Evolutionary conservation across 2,329 filamentous ascomycete species (phyloP).

Genomic region (Hymenoscyphus scutula): DNA sequence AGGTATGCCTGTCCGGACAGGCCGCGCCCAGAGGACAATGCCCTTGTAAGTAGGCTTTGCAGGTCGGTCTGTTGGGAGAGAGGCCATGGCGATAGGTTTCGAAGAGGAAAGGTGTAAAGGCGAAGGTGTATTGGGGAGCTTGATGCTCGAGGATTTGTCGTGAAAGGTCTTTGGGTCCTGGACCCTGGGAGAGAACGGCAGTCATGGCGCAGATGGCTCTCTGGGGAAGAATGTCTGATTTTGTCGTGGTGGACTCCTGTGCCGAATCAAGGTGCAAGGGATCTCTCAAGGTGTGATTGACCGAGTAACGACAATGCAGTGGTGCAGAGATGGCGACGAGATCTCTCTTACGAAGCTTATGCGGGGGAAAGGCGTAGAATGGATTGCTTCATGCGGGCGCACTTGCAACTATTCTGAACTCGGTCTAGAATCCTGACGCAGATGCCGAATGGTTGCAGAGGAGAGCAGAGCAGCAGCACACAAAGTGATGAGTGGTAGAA

Average conservation of each 20-base stretch:
- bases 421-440: background rate
- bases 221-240: background rate
- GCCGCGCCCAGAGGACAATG: slow-evolving; percentile 82
- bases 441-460: background rate
- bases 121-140: slow-evolving; percentile 64
- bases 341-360: slow-evolving; percentile 5
- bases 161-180: slow-evolving; percentile 32
- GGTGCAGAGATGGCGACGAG: background rate
- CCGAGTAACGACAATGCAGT: too few relatives aligned
- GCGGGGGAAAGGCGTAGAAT: slow-evolving; percentile 15
- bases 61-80: slow-evolving; percentile 73
- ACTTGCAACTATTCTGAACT: background rate
- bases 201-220: slow-evolving; percentile 18
- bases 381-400: background rate
- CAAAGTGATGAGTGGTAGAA: background rate
- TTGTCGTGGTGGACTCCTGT: background rate
- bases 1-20: slow-evolving; percentile 78
- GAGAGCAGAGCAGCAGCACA: background rate
- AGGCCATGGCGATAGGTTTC: slow-evolving; percentile 82
- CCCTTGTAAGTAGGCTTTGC: slow-evolving; percentile 80
- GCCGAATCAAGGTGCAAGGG: background rate
- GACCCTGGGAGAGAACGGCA: slow-evolving; percentile 28
- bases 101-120: slow-evolving; percentile 82
- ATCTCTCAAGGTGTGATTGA: background rate
- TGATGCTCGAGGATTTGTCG: slow-evolving; percentile 55